Evolutionary conservation across 2,329 filamentous ascomycete species (phyloP), one percentile per base, ranked within the genome.

Genomic region (Aspergillus tanneri): DNA sequence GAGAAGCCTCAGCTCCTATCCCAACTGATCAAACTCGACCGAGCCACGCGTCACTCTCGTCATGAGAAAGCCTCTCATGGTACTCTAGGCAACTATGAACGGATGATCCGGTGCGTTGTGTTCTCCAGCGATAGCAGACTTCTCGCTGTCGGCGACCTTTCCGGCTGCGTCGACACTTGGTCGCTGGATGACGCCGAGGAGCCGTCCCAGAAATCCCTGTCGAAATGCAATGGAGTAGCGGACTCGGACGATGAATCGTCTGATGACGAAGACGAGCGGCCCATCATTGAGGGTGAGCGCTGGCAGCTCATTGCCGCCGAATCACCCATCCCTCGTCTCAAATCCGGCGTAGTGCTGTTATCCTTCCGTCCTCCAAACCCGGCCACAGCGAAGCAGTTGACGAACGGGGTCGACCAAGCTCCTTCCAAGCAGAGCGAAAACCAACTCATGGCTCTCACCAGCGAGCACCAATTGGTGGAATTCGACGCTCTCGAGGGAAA

Each of bases 151-250:
- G 85, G 86, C 39, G 92, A 96, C 66, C 71, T 96, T 43, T 85
- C 87, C 35, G 93, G 93, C 35, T 90, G 85, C 68, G 77, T 97
- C 24, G 91, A 97, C 64, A 90, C 86, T 14, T 99, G 91, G 88
- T 73, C 90, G 1, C 71, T 95, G 46, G 78, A 82, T 62, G 79
- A 79, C 21, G 55, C 49, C 4, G 46, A 47, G 12, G 53, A 28
- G 68, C 79, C 51, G 75, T 80, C 72, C 70, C 23, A 64, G 55
- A 49, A 67, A 16, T 63, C 50, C 39, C 64, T 21, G 44, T 61
- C 34, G 60, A 70, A 64, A 67, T 72, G 52, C 22, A 74, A 73
- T 43, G 69, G 69, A 34, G 70, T 72, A 5, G 70, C 74, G 9
- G 73, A 74, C 14, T 76, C 77, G 6, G 75, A 78, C 19, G 72